Conservation (phyloP, 495 filamentous ascomycete species). For the Arthonia radiata region DNA sequence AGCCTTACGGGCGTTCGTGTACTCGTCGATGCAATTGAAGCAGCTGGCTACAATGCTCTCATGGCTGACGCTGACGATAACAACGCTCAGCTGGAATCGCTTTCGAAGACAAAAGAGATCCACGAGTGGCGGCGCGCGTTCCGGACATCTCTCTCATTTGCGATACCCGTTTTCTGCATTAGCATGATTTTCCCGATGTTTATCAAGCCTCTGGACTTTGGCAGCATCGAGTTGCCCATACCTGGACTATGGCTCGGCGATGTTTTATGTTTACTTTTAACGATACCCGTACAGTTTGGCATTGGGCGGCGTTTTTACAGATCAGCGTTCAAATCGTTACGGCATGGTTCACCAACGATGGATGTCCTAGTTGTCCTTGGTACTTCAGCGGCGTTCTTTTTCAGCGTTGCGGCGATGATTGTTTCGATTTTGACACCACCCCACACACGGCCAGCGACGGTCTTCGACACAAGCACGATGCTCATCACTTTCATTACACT, state of each 20-base stretch:
- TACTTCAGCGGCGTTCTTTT: conserved; percentile 95
- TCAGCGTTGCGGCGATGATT: conserved; percentile 71
- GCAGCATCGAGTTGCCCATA: conserved; percentile 27
- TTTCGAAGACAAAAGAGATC: conserved; percentile 90
- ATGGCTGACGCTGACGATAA: conserved; percentile 82
- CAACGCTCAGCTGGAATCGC: conserved; percentile 84
- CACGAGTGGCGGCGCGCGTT: conserved; percentile 75
- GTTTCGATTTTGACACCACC: conserved; percentile 45
- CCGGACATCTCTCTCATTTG: conserved; percentile 47
- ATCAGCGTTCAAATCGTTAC: conserved; percentile 71
- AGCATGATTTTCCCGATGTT: conserved; percentile 79
- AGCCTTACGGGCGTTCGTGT: conserved; percentile 49
- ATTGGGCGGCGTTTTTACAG: conserved; percentile 83
- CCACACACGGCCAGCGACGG: conserved; percentile 54
- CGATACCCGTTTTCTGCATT: conserved; percentile 74
- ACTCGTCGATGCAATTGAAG: conserved; percentile 63
- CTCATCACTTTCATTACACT: conserved; percentile 89
- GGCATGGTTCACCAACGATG: conserved; percentile 84
- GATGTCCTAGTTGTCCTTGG: conserved; percentile 87
- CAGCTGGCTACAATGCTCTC: conserved; percentile 60
- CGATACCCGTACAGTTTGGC: conserved; percentile 87
- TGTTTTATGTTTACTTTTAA: conserved; percentile 54
- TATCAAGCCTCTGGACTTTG: conserved; percentile 40
- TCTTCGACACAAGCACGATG: conserved; percentile 98
- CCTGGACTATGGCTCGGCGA: conserved; percentile 76